These are phyloP conservation scores for Carpinus fangiana DNA, from an alignment of 306 rosid species.

Conservation along the genomic window DNA sequence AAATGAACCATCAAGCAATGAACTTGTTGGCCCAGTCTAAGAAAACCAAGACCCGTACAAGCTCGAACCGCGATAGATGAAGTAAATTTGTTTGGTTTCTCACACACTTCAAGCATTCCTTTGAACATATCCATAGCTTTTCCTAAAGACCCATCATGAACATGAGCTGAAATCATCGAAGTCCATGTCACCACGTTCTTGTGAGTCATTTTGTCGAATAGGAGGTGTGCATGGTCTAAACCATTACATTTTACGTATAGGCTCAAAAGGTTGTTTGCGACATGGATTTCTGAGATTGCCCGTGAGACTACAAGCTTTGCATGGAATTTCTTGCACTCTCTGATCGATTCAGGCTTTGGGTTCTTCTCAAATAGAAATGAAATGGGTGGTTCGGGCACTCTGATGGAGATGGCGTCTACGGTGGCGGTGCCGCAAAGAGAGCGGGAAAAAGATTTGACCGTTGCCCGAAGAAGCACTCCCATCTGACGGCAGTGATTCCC, in stretches of 20 bases:
- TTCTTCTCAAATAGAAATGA: constrained; percentile 31
- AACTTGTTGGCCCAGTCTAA: constrained; percentile 46
- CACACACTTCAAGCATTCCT: constrained; percentile 38
- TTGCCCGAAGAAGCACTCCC: constrained; percentile 21
- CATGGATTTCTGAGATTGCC: constrained; percentile 39
- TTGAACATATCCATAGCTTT: constrained; percentile 42
- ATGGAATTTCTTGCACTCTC: constrained; percentile 48
- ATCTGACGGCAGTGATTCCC: not conserved
- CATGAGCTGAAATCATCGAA: constrained; percentile 46
- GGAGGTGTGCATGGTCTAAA: constrained; percentile 37
- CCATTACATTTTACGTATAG: constrained; percentile 30
- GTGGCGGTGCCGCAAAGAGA: not conserved
- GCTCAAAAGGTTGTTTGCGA: constrained; percentile 46
- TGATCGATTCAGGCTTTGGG: constrained; percentile 31
- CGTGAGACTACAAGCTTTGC: constrained; percentile 45
- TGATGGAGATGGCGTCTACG: constrained; percentile 1
- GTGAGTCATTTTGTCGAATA: constrained; percentile 49
- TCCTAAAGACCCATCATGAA: constrained; percentile 36
- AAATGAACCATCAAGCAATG: constrained; percentile 39
- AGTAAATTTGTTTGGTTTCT: constrained; percentile 53
- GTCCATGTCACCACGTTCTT: constrained; percentile 58
- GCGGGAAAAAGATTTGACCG: not conserved
- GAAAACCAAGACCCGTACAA: constrained; percentile 33
- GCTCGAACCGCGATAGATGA: constrained; percentile 42
- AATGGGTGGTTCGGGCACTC: constrained; percentile 20